Evolutionary conservation across 1,139 yeast genomes (phyloP), one percentile per base, ranked within the genome.

Genomic region (Debaryomyces sp.): DNA sequence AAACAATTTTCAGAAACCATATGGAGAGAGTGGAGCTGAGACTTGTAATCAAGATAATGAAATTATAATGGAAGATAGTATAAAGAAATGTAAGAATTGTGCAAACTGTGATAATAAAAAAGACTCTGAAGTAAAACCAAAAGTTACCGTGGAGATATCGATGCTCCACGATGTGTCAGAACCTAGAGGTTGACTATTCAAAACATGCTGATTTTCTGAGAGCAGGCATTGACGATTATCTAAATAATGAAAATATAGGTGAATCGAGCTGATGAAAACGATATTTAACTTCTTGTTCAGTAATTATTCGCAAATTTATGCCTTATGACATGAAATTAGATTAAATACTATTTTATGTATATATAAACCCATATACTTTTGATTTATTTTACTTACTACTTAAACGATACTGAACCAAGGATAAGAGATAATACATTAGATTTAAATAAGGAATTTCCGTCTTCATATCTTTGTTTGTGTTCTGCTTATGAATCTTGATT

Each of bases 341-440:
- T 18, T 18, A 18, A 10, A 17, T 6, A 13, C 21, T 15, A 5
- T 10, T 32, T 10, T 30, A 32, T 32, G 8, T 3, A 32, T 17
- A n/a, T n/a, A 15, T 5, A 13, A 30, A 7, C 15, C 22, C 18
- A 15, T 32, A 27, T 32, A 32, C 21, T 15, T 17, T 15, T 27
- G 13, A 27, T 9, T 12, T 27, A 10, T 27, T 32, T 15, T 26
- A 18, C 15, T 34, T 38, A 22, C 15, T 13, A 29, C 43, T 29
- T 18, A 44, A 23, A 24, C 44, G 21, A 21, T 41, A 41, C 13
- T 77, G 81, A 23, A 73, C 72, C 47, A 75, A 65, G 39, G 62
- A 63, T 50, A 77, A 61, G 41, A 77, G 60, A 29, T 67, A 55
- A 53, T 75, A 76, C 33, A 77, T 50, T 18, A 75, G 44, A 32